A percentile compares a stretch with the other conserved stretches of the same genome.
phyloP scores from a whole-genome alignment of 352 stramenopile genomes.

The Peronospora farinosa region DNA sequence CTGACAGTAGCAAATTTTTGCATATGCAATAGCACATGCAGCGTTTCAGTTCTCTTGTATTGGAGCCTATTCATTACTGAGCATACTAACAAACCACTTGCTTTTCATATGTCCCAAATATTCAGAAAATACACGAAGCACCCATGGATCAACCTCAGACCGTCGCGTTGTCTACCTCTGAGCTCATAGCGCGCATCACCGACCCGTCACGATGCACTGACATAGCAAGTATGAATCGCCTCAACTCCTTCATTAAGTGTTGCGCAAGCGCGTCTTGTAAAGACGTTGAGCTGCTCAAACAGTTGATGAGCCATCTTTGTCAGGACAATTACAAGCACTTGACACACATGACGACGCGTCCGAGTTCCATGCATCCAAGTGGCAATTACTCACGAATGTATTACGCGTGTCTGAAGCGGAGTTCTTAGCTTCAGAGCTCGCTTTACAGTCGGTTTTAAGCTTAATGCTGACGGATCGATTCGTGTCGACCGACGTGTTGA shows the following conservation, averaged over 20 bases:
- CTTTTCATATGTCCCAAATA: neutral
- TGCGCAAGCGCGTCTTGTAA: neutral
- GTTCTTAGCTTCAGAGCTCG: constrained; percentile 6
- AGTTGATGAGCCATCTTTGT: constrained; percentile 18
- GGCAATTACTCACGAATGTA: constrained; percentile 19
- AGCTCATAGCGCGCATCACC: constrained; percentile 18
- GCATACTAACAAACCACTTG: neutral
- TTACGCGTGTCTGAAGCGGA: neutral
- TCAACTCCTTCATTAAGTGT: constrained; percentile 9
- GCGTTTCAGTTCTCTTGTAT: neutral
- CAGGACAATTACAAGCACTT: constrained; percentile 12
- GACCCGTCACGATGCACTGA: constrained; percentile 7
- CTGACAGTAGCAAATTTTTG: neutral
- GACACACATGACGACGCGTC: constrained; percentile 22
- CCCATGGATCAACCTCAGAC: neutral
- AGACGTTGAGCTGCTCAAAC: constrained; percentile 17
- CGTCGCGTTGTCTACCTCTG: constrained; percentile 8
- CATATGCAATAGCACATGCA: neutral
- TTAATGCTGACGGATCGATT: constrained; percentile 33
- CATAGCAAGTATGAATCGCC: constrained; percentile 3
- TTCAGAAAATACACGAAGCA: neutral
- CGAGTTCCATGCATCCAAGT: constrained; percentile 25
- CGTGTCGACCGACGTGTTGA: constrained; percentile 26
- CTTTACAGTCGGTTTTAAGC: constrained; percentile 18
- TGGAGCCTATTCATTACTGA: constrained; percentile 1